Conservation (phyloP, 108 stramenopile species). For the Fragilaria radians region DNA sequence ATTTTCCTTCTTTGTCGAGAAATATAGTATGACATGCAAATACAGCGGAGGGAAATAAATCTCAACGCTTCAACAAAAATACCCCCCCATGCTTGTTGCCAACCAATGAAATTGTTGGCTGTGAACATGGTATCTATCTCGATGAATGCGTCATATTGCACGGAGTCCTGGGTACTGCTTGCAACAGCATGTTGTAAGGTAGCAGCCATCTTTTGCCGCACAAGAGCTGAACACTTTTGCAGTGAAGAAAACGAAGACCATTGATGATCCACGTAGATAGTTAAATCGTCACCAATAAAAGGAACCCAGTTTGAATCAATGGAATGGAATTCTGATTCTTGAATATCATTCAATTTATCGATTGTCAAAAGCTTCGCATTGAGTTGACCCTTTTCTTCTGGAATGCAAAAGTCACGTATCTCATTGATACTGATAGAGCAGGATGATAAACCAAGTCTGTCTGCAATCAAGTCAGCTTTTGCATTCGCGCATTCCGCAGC, state of each 20-base stretch:
- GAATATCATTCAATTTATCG: slow-evolving; percentile 30
- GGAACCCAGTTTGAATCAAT: slow-evolving; percentile 29
- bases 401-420: slow-evolving; percentile 36
- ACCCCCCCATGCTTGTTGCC: slow-evolving; percentile 82
- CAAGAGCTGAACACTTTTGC: slow-evolving; percentile 15
- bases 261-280: slow-evolving; percentile 41
- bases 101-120: slow-evolving; percentile 38
- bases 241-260: slow-evolving; percentile 74
- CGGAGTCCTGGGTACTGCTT: not conserved
- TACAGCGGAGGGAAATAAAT: slow-evolving; percentile 42
- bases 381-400: slow-evolving; percentile 5
- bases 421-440: slow-evolving; percentile 13
- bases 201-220: not conserved
- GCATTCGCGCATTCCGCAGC: slow-evolving; percentile 60
- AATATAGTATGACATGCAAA: slow-evolving; percentile 37
- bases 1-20: slow-evolving; percentile 14
- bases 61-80: slow-evolving; percentile 65
- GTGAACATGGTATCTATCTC: slow-evolving; percentile 39
- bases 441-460: slow-evolving; percentile 36
- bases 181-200: not conserved
- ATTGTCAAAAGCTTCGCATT: slow-evolving; percentile 16
- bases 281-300: slow-evolving; percentile 50
- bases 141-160: slow-evolving; percentile 15
- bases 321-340: slow-evolving; percentile 32
- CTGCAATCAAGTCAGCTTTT: slow-evolving; percentile 73